Evolutionary conservation across 345 rosid species (phyloP), one percentile per base, ranked within the genome.

Genomic region (Carallia brachiata): DNA sequence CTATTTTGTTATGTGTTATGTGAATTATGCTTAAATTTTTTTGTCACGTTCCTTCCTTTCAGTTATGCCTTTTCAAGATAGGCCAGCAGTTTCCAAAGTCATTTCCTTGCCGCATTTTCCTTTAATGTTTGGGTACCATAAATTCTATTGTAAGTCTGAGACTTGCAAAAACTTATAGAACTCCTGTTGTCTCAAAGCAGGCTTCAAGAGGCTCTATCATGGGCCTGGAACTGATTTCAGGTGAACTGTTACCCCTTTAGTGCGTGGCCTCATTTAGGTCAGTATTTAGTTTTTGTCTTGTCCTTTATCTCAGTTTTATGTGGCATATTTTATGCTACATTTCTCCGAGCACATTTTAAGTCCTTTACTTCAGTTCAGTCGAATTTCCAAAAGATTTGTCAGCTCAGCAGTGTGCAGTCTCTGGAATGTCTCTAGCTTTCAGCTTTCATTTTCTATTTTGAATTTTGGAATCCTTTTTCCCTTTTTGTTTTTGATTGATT

Each of bases 201-300:
- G 88, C 67, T 81, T 82, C 87, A 76, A 85, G 98, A 83, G 92
- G 91, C 92, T 93, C 97, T 89, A 80, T 86, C 92, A 83, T 87
- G 89, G 91, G 88, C 92, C 98, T 91, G 97, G 94, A 87, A 88
- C 90, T 91, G 91, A 88, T 88, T 93, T 87, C 87, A 80, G 97
- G 91, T 83, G 90, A 89, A 85, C 80, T 77, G 87, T 93, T 85
- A 83, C 81, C 95, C 80, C 84, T 77, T 81, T 88, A 88, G 86
- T 80, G 80, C 85, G 70, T 84, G 83, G 88, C 83, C 90, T 81
- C 84, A 54, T 75, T 78, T 91, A 89, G 98, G 97, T 89, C 97
- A 89, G 98, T 93, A 76, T 44, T 75, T 81, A 74, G 92, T 85
- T 87, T 77, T 79, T 77, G 89, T 72, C 79, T 40, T 78, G 82